These are phyloP conservation scores for Dryadomyces quercus-mongolicae DNA, from an alignment of 2,329 filamentous ascomycete species.

Conservation along the genomic window DNA sequence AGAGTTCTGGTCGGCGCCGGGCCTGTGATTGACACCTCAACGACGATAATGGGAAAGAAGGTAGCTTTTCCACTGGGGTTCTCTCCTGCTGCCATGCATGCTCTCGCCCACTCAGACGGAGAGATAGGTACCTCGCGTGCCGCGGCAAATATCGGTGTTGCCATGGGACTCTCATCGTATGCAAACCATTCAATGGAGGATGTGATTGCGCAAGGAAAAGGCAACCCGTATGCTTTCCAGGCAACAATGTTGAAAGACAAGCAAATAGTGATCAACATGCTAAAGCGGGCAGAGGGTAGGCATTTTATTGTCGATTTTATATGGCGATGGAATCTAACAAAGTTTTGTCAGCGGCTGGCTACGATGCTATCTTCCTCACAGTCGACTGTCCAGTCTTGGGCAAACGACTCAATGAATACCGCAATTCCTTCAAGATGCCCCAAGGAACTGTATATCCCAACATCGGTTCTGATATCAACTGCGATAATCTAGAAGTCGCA, in stretches of 20 bases:
- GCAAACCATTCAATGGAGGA: constrained; percentile 32
- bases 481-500: neutral
- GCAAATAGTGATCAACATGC: constrained; percentile 24
- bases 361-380: constrained; percentile 30
- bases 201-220: constrained; percentile 25
- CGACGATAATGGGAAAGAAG: constrained; percentile 29
- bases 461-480: neutral
- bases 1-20: constrained; percentile 22
- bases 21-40: constrained; percentile 14
- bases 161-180: constrained; percentile 36
- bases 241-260: constrained; percentile 38
- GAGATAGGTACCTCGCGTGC: constrained; percentile 36
- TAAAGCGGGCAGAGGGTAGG: constrained; percentile 13
- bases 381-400: constrained; percentile 42
- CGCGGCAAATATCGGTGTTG: constrained; percentile 26
- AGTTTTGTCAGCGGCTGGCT: neutral
- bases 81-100: constrained; percentile 39
- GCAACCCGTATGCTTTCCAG: constrained; percentile 38
- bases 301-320: no score
- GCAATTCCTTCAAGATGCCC: constrained; percentile 37
- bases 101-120: constrained; percentile 37
- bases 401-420: constrained; percentile 37
- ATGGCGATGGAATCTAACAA: neutral
- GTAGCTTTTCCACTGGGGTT: constrained; percentile 37
- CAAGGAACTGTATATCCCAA: constrained; percentile 21